Evolutionary conservation across 176 grass and related monocot species (phyloP).

Genomic region (Thalia dealbata): DNA sequence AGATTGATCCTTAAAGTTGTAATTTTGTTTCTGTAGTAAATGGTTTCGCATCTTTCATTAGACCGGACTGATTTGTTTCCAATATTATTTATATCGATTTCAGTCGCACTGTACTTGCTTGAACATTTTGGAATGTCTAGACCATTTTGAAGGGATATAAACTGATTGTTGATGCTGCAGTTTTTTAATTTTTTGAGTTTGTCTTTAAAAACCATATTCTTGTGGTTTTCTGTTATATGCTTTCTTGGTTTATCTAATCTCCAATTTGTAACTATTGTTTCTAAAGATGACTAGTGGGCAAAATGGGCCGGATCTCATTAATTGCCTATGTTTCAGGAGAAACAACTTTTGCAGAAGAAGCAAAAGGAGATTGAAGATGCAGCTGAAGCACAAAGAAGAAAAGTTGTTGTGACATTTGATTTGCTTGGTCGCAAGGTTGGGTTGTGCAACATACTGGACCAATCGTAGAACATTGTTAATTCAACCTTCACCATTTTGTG

Average conservation of each 20-base stretch:
- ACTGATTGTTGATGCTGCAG: not conserved
- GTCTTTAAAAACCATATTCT: not conserved
- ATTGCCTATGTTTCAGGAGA: slow-evolving; percentile 46
- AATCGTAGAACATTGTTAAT: not conserved
- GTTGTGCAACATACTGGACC: slow-evolving; percentile 3
- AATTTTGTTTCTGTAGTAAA: not conserved
- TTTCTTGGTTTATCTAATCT: not conserved
- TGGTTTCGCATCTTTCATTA: not conserved
- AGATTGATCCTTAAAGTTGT: not conserved
- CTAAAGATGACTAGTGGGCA: not conserved
- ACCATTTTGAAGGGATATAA: not conserved
- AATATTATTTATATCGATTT: not conserved
- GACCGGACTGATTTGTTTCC: not conserved
- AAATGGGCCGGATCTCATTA: not conserved
- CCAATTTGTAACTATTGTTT: not conserved
- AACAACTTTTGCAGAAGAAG: slow-evolving; percentile 51
- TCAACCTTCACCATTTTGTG: not conserved
- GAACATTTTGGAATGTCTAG: not conserved
- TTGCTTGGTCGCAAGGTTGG: slow-evolving; percentile 93
- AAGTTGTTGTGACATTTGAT: slow-evolving; percentile 87
- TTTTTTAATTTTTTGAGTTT: not conserved
- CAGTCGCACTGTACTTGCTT: not conserved
- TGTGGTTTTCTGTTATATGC: not conserved
- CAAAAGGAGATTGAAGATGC: slow-evolving; percentile 64
- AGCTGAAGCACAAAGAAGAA: slow-evolving; percentile 47